Evolutionary conservation across 75 land plant species (phyloP).

Genomic region (Larix kaempferi): DNA sequence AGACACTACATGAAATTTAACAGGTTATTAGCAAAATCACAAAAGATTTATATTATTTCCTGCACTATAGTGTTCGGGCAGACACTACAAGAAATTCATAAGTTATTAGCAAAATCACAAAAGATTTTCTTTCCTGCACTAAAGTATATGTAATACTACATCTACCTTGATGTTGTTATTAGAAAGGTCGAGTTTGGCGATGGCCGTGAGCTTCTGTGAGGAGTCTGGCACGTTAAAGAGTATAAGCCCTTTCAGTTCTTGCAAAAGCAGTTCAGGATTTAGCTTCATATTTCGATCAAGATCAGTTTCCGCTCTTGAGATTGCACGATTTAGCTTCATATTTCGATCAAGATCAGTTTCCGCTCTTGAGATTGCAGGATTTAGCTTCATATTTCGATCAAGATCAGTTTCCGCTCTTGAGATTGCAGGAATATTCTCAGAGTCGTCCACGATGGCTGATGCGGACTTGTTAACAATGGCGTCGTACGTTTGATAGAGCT

Average conservation of each 20-base stretch:
- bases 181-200: constrained; percentile 51
- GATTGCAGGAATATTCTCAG: neutral
- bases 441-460: too few species aligned
- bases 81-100: constrained; percentile 21
- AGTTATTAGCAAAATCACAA: neutral
- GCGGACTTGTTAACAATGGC: neutral
- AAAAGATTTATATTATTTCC: too few species aligned
- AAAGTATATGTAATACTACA: neutral
- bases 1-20: constrained; percentile 25
- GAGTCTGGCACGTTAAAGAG: constrained; percentile 31
- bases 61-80: too few species aligned
- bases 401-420: neutral
- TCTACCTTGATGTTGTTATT: constrained; percentile 59
- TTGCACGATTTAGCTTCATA: neutral
- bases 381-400: neutral
- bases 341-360: neutral
- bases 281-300: neutral
- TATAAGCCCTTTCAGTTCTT: constrained; percentile 43
- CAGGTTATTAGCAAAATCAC: neutral
- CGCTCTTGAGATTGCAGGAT: neutral
- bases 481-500: constrained; percentile 1
- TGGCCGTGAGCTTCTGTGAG: constrained; percentile 22
- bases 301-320: neutral
- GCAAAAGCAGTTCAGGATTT: neutral
- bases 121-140: too few species aligned